Conservation (phyloP, 768 basidiomycete genomes). For the Tulasnella sp. region DNA sequence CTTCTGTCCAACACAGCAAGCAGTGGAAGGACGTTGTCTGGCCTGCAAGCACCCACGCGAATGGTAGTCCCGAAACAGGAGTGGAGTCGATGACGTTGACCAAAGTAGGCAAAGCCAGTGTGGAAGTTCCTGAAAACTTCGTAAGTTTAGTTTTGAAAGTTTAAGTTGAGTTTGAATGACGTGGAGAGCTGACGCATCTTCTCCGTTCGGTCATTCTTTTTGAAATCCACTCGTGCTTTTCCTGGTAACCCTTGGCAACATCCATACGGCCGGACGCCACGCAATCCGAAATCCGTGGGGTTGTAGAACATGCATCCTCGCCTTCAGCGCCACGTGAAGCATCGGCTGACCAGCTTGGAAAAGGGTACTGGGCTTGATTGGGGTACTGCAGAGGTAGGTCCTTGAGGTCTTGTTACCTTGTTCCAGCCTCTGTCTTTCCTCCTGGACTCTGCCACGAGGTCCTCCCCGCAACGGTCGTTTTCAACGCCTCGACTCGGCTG, state of each 20-base stretch:
- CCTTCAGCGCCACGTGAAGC: constrained; percentile 72
- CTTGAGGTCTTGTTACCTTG: not conserved
- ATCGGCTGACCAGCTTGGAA: constrained; percentile 64
- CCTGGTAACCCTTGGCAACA: not conserved
- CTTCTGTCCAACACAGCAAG: constrained; percentile 53
- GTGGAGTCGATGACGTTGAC: constrained; percentile 50
- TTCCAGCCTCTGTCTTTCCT: not conserved
- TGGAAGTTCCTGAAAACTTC: constrained; percentile 54
- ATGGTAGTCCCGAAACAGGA: constrained; percentile 62
- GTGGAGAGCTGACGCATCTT: not conserved
- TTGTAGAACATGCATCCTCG: constrained; percentile 72
- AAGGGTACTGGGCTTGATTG: constrained; percentile 74
- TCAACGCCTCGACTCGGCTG: not conserved
- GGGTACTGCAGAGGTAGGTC: constrained; percentile 76
- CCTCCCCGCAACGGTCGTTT: constrained; percentile 3
- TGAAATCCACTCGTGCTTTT: not conserved
- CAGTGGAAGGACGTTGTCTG: constrained; percentile 64
- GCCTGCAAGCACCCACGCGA: constrained; percentile 56
- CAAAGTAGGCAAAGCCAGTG: constrained; percentile 64
- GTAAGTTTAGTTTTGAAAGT: constrained; percentile 44
- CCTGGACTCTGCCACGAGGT: constrained; percentile 2
- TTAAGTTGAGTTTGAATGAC: not conserved
- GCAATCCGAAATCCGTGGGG: not conserved
- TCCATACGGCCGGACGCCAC: not conserved
- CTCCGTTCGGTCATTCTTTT: not conserved